Evolutionary conservation across 495 filamentous ascomycete genomes (phyloP).

Genomic region (Aspergillus avenaceus): DNA sequence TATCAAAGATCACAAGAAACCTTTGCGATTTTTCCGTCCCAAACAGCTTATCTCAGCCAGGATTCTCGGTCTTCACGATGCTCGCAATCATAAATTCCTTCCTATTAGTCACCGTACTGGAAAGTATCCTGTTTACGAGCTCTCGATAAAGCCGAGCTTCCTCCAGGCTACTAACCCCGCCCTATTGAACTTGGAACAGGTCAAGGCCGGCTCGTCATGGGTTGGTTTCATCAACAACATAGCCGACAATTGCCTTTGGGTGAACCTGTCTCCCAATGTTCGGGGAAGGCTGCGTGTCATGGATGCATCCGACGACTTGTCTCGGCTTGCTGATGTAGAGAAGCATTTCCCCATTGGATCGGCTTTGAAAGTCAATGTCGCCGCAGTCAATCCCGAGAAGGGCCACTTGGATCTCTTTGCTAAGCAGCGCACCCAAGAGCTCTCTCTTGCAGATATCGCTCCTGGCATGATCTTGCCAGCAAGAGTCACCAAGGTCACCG

Average conservation of each 20-base stretch:
- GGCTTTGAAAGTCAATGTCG: constrained; percentile 73
- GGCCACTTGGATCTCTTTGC: constrained; percentile 80
- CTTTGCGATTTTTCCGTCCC: constrained; percentile 64
- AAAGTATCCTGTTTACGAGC: constrained; percentile 76
- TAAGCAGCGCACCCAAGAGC: constrained; percentile 48
- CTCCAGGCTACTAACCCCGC: constrained; percentile 50
- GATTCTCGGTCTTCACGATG: constrained; percentile 84
- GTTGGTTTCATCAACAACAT: constrained; percentile 89
- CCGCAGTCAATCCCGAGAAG: constrained; percentile 66
- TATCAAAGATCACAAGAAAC: constrained; percentile 75
- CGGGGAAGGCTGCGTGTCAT: constrained; percentile 75
- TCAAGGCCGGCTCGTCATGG: constrained; percentile 64
- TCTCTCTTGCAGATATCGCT: constrained; percentile 65
- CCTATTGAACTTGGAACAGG: constrained; percentile 65
- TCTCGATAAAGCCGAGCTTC: constrained; percentile 77
- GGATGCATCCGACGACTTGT: constrained; percentile 82
- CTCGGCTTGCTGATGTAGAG: constrained; percentile 67
- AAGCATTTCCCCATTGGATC: constrained; percentile 85
- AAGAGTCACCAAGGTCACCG: constrained; percentile 80
- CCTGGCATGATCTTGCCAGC: constrained; percentile 76
- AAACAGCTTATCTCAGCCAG: constrained; percentile 69
- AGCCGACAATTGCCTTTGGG: constrained; percentile 72
- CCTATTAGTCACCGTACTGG: constrained; percentile 80
- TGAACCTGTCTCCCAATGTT: constrained; percentile 86
- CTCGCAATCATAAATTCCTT: constrained; percentile 83